Base-by-base conservation (phyloP, 2,329 filamentous ascomycete species). In the Fonsecaea pugnacius region DNA sequence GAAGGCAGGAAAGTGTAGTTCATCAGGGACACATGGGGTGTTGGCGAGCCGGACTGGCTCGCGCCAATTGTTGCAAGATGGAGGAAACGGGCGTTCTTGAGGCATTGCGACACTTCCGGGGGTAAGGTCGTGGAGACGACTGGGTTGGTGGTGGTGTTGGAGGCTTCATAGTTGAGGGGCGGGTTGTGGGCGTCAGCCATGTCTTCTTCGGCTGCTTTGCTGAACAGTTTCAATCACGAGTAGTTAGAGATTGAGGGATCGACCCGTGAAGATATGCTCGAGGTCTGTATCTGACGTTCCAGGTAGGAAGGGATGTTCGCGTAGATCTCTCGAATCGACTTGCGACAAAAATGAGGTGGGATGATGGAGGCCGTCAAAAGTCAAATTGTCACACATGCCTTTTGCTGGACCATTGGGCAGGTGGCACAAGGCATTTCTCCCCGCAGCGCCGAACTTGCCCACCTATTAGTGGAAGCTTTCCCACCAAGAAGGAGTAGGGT, bases 1-100 rank as follows among this genome's bases (percentile, higher is more conserved):
- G 52, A 60, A 43, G 92, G 90, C 24, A 99, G 89, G 79, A 97
- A 98, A 74, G 95, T 98, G 82, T 98, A 98, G 82, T 96, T 97
- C 95, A 99, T 99, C 69, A 99, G 87, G 40, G 92, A 96, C 70
- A 98, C 91, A 76, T 98, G 92, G 9, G 95, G 95, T 73, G 95
- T 90, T 70, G 90, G 84, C 71, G 87, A 87, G 21, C 54, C 35
- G 21, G 59, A 61, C 51, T 63, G 46, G 24, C 64, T 60, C 12
- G 65, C 62, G 32, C 69, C 67, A 77, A 91, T 96, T 62, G 95
- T 99, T 72, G 95, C 93, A 59, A 99, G 89, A 78, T 99, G 95
- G 70, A 99, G 91, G 80, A 97, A 99, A 72, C 94, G 89, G 56
- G 94, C 92, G 80, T 97, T 98, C 75, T 96, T 89, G 27, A 99